Evolutionary conservation across 2,329 filamentous ascomycete species (phyloP).

Genomic region (Neurospora sp.): DNA sequence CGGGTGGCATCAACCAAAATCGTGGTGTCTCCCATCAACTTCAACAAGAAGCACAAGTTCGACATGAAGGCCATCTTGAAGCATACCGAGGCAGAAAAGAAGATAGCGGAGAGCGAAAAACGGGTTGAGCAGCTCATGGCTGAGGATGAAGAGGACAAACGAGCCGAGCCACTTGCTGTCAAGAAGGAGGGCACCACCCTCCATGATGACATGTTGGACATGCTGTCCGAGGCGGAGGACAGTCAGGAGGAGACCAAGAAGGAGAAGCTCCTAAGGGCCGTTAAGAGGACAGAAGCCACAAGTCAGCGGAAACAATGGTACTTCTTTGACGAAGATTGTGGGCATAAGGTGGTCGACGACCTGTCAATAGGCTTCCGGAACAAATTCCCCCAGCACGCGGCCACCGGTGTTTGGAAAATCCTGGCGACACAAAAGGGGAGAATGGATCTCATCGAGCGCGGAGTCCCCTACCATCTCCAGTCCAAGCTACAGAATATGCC

Average conservation of each 20-base stretch:
- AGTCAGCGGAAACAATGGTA: slow-evolving; percentile 31
- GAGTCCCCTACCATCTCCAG: slow-evolving; percentile 48
- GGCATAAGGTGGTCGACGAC: slow-evolving; percentile 4
- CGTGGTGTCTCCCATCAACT: slow-evolving; percentile 38
- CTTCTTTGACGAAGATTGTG: slow-evolving; percentile 36
- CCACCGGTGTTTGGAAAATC: slow-evolving; percentile 35
- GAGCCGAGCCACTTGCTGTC: slow-evolving; percentile 8
- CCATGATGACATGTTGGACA: slow-evolving; percentile 22
- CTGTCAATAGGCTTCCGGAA: neutral
- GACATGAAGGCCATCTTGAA: slow-evolving; percentile 53
- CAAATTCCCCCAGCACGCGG: slow-evolving; percentile 28
- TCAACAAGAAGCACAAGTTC: slow-evolving; percentile 50
- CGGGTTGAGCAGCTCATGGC: slow-evolving; percentile 26
- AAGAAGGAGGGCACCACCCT: slow-evolving; percentile 4
- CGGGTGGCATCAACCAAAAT: slow-evolving; percentile 30
- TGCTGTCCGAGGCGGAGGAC: slow-evolving; percentile 24
- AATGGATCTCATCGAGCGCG: slow-evolving; percentile 51
- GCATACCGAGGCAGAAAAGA: slow-evolving; percentile 49
- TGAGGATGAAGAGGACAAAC: slow-evolving; percentile 16
- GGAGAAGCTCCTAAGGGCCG: slow-evolving; percentile 30
- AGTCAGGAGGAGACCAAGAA: slow-evolving; percentile 36
- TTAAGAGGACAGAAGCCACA: slow-evolving; percentile 38
- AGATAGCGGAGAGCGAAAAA: slow-evolving; percentile 43
- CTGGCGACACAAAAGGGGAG: slow-evolving; percentile 40
- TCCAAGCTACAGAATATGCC: slow-evolving; percentile 38